These are phyloP conservation scores for Diaporthe ilicicola DNA, from an alignment of 2,329 filamentous ascomycete genomes.

Conservation along the genomic window DNA sequence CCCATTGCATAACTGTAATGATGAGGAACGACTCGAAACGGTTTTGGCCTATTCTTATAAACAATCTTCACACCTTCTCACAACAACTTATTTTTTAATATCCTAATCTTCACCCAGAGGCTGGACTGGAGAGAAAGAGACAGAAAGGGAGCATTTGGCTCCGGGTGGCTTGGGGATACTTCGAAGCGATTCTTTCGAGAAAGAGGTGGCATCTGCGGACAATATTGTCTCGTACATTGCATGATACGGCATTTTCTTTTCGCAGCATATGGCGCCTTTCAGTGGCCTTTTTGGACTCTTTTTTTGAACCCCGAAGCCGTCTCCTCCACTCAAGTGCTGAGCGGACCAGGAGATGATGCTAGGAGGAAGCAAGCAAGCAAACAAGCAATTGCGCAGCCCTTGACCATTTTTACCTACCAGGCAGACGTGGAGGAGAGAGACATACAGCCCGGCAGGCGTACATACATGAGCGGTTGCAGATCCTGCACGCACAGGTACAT, in stretches of 20 bases:
- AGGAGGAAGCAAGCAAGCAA: not conserved
- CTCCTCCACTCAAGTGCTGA: conserved; percentile 28
- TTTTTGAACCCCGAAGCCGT: not conserved
- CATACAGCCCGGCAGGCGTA: not conserved
- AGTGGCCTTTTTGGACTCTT: conserved; percentile 11
- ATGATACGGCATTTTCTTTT: conserved; percentile 7
- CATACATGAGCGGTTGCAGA: not conserved
- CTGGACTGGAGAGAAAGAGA: not conserved
- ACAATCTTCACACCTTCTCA: conserved; percentile 24
- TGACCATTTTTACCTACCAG: not conserved
- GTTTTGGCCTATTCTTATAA: not conserved
- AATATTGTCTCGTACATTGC: conserved; percentile 6
- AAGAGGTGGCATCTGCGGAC: not conserved
- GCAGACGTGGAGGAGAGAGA: not conserved
- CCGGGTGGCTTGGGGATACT: conserved; percentile 30
- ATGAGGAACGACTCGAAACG: conserved; percentile 26
- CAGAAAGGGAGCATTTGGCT: conserved; percentile 4
- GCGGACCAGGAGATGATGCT: not conserved
- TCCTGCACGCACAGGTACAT: not conserved
- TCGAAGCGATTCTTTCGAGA: conserved; percentile 8
- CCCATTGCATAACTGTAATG: conserved; percentile 22
- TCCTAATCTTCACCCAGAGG: conserved; percentile 26
- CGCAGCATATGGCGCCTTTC: conserved; percentile 15
- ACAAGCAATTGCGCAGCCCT: conserved; percentile 2
- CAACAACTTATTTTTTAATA: conserved; percentile 30